Evolutionary conservation across 345 rosid species (phyloP), one percentile per base, ranked within the genome.

Genomic region (Melastoma malabathricum): DNA sequence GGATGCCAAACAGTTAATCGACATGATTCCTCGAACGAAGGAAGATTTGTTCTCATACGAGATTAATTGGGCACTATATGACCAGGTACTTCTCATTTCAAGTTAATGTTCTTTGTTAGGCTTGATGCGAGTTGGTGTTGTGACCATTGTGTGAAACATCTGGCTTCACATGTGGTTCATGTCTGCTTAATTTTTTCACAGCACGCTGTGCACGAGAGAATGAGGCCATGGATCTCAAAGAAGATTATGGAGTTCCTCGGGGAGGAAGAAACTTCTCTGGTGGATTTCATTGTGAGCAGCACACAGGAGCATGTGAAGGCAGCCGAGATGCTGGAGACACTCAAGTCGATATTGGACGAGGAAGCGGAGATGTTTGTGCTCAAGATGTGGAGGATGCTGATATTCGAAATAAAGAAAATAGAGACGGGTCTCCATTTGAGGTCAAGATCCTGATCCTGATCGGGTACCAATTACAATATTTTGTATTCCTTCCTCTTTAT

Each of bases 361-460:
- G 97, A 92, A 71, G 97, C 98, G 10, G 97, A 92, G 69, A 84
- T 92, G 95, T 92, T 92, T 75, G 97, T 92, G 58, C 88, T 92
- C 50, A 92, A 92, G 72, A 84, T 92, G 98, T 87, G 97, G 95
- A 82, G 98, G 71, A 87, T 92, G 98, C 95, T 87, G 45, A 87
- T 92, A 67, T 92, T 82, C 56, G 97, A 92, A 67, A 82, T 87
- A 50, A 92, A 92, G 78, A 84, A 82, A 56, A 89, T 81, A 15
- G 95, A 92, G 76, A 79, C 79, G 6, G 95, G 84, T 66, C 76
- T 79, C 48, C 69, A 82, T 39, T 41, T 73, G 68, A 79, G 75
- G 68, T 50, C 85, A 27, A 82, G 64, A 74, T 41, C 81, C 64
- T 88, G 64, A 76, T 56, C 38, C 31, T 27, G 3, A 27, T 27